These are phyloP conservation scores for Neopestalotiopsis sp. DNA, from an alignment of 2,329 filamentous ascomycete species.

Conservation along the genomic window DNA sequence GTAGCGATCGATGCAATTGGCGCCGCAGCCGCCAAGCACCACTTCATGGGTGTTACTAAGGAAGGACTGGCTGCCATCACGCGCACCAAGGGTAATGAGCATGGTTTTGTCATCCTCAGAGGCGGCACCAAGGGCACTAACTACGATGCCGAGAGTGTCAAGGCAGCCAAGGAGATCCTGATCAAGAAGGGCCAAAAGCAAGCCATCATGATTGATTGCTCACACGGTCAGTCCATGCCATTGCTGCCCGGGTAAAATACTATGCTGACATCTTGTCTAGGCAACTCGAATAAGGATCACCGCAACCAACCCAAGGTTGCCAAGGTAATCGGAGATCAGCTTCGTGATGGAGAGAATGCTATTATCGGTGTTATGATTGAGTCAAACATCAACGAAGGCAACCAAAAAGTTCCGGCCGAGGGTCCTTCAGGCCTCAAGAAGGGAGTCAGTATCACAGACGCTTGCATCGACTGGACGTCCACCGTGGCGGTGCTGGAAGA, in stretches of 20 bases:
- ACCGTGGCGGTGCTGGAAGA: constrained; percentile 84
- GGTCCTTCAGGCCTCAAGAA: constrained; percentile 81
- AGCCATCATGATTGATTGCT: constrained; percentile 98
- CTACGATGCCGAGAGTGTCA: constrained; percentile 86
- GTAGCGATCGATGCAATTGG: constrained; percentile 97
- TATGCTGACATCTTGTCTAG: constrained; percentile 45
- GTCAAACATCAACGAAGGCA: constrained; percentile 92
- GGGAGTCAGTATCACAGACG: constrained; percentile 94
- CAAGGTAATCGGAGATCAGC: constrained; percentile 79
- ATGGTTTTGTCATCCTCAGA: constrained; percentile 95
- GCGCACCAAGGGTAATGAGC: constrained; percentile 89
- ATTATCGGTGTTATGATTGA: constrained; percentile 99
- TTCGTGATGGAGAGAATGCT: constrained; percentile 82
- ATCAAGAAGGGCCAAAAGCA: constrained; percentile 82
- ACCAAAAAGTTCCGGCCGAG: constrained; percentile 86
- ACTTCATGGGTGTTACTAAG: constrained; percentile 99
- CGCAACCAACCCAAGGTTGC: constrained; percentile 96
- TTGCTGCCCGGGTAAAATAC: neutral
- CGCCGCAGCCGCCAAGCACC: constrained; percentile 82
- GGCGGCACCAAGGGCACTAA: constrained; percentile 93
- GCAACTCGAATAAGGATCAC: constrained; percentile 97
- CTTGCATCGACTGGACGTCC: constrained; percentile 91
- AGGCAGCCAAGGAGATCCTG: constrained; percentile 78
- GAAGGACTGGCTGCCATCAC: constrained; percentile 95
- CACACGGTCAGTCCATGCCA: constrained; percentile 70